Base-by-base conservation (phyloP, 2,329 filamentous ascomycete genomes). In the Trichoderma sp. region DNA sequence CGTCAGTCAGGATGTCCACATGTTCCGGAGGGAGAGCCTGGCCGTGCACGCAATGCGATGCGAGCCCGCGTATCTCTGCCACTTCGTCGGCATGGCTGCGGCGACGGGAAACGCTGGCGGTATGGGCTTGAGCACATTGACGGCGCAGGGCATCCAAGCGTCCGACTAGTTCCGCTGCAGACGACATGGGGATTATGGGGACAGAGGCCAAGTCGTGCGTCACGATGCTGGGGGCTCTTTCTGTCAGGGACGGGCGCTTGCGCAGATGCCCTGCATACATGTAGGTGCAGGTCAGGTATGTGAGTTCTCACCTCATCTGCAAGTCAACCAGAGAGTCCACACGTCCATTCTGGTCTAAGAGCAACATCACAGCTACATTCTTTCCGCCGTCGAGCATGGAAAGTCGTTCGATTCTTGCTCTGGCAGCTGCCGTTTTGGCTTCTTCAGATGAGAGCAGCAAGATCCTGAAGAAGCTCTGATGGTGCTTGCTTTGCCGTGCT, bases 361-460 rank as follows among this genome's bases (percentile, higher is more conserved):
- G 77, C 67, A 87, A 83, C 17, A 88, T 62, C 30, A 86, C 76
- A n/a, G 80, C 85, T 11, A 80, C 75, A 69, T 83, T 78, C 69
- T 75, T 77, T 3, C 81, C 81, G 26, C 81, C 82, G 68, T 80
- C 85, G 34, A 84, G 76, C 68, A 81, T 74, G 43, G 78, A 80
- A 12, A 88, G 76, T 17, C 82, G 80, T 71, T 84, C 80, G 15
- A 86, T 78, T 20, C 82, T 82, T 62, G 75, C 71, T 17, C 75
- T 74, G 20, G 77, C 79, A 1, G 75, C 73, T 6, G 75, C 62
- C n/a, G 76, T 73, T 9, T 76, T 78, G 11, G 82, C 73, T 15
- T 87, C 82, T 13, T 58, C 71, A 3, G 82, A 73, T 1, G 82
- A 81, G 39, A 87, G 74, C 6, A 86, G 81, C 15, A 86, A 73